These are phyloP conservation scores for Acorus calamus DNA, from an alignment of 106 monocot species.

Conservation along the genomic window DNA sequence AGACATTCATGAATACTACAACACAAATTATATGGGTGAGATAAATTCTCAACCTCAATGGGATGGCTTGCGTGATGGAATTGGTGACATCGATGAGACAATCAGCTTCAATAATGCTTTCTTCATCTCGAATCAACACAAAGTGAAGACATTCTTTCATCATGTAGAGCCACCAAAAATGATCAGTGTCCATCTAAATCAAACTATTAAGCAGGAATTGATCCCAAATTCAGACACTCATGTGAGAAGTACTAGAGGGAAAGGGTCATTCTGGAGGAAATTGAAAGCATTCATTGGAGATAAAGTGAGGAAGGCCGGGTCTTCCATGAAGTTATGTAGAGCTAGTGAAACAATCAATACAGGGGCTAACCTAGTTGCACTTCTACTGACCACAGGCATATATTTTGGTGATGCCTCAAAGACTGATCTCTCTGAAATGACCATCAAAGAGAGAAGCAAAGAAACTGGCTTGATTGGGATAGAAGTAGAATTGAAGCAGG, in stretches of 20 bases:
- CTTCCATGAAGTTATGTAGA: conserved; percentile 11
- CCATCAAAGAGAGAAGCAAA: too few relatives aligned
- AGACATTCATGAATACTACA: conserved; percentile 20
- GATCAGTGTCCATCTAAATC: conserved; percentile 58
- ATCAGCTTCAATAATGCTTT: conserved; percentile 41
- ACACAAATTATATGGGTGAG: conserved; percentile 1
- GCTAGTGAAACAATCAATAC: conserved; percentile 8
- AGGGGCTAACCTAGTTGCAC: conserved; percentile 10
- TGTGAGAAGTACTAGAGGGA: conserved; percentile 15
- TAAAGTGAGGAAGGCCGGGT: conserved; percentile 16
- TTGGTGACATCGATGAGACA: conserved; percentile 34
- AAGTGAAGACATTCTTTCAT: conserved; percentile 54
- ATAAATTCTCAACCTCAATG: conserved; percentile 44
- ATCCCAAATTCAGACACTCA: neutral
- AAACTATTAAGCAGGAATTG: neutral
- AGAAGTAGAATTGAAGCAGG: too few relatives aligned
- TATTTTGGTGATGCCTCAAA: conserved; percentile 6
- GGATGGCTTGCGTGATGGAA: conserved; percentile 36
- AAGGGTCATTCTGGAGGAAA: conserved; percentile 29
- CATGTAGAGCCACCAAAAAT: conserved; percentile 48
- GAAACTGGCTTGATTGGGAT: too few relatives aligned
- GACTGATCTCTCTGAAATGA: too few relatives aligned
- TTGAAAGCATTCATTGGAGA: conserved; percentile 34
- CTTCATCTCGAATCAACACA: conserved; percentile 30
- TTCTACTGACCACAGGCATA: conserved; percentile 13